A percentile compares a stretch with the other conserved stretches of the same genome.
phyloP scores from a whole-genome alignment of 1,284 basidiomycete species.

The Cutaneotrichosporon mucoides region DNA sequence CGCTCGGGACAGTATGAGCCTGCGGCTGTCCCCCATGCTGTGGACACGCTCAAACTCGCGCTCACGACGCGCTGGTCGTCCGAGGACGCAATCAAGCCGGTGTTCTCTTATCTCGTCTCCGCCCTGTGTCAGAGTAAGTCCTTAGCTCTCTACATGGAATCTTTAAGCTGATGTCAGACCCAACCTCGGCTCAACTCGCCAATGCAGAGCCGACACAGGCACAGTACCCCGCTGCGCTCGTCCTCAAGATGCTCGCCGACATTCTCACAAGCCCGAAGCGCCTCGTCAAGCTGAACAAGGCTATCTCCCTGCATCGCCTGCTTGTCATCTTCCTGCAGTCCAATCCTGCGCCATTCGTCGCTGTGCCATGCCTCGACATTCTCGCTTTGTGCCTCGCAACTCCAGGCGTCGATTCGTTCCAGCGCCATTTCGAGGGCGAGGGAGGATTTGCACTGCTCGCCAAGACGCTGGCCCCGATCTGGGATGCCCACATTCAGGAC shows the following conservation, averaged over 20 bases:
- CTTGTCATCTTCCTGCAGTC: slow-evolving; percentile 47
- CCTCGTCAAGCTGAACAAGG: slow-evolving; percentile 43
- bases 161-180: slow-evolving; percentile 4
- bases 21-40: slow-evolving; percentile 57
- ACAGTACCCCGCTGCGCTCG: slow-evolving; percentile 36
- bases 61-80: slow-evolving; percentile 42
- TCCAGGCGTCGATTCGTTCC: slow-evolving; percentile 38
- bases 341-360: slow-evolving; percentile 42
- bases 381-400: slow-evolving; percentile 36
- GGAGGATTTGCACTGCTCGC: slow-evolving; percentile 46
- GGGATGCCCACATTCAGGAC: slow-evolving; percentile 36
- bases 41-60: slow-evolving; percentile 44
- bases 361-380: slow-evolving; percentile 40
- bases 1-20: slow-evolving; percentile 68
- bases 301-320: slow-evolving; percentile 46
- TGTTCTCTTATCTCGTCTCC: slow-evolving; percentile 78
- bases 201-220: slow-evolving; percentile 30
- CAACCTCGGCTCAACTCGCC: background rate
- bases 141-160: background rate
- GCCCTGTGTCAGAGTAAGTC: slow-evolving; percentile 66
- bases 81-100: slow-evolving; percentile 64
- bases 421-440: slow-evolving; percentile 44
- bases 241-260: slow-evolving; percentile 36
- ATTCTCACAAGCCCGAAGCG: slow-evolving; percentile 28
- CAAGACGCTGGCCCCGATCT: slow-evolving; percentile 32